Percentiles rank a stretch among this genome's conserved stretches.
Evolutionary conservation across 2,329 filamentous ascomycete species (phyloP).

Genomic region (Ceratocystis colombiana): DNA sequence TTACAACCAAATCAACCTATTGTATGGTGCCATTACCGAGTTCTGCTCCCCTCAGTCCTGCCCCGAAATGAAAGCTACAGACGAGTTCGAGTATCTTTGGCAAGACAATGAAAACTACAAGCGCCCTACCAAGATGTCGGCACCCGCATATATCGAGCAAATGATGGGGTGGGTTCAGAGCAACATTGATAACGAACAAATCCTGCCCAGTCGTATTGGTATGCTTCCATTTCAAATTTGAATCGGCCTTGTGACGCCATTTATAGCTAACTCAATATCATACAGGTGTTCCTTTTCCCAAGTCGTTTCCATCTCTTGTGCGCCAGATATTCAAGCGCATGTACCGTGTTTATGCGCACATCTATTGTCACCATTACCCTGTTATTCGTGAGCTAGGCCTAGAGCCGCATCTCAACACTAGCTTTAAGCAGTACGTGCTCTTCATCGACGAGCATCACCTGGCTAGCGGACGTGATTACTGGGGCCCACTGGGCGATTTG

Average conservation of each 20-base stretch:
- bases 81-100: slow-evolving; percentile 99
- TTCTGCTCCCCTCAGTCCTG: slow-evolving; percentile 97
- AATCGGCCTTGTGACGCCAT: slow-evolving; percentile 12
- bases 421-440: slow-evolving; percentile 98
- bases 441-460: slow-evolving; percentile 96
- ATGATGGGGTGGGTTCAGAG: slow-evolving; percentile 94
- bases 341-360: slow-evolving; percentile 97
- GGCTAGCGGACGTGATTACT: slow-evolving; percentile 91
- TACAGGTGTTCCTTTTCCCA: slow-evolving; percentile 81
- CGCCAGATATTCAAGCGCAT: slow-evolving; percentile 98
- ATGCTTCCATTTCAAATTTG: slow-evolving; percentile 28
- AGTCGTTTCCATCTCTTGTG: slow-evolving; percentile 77
- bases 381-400: slow-evolving; percentile 90
- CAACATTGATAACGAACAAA: slow-evolving; percentile 88
- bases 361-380: slow-evolving; percentile 99
- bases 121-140: slow-evolving; percentile 93
- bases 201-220: slow-evolving; percentile 92
- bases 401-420: slow-evolving; percentile 95
- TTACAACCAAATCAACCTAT: slow-evolving; percentile 98
- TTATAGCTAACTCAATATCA: slow-evolving; percentile 20
- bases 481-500: slow-evolving; percentile 86
- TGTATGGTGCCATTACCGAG: slow-evolving; percentile 97
- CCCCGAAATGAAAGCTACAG: slow-evolving; percentile 99
- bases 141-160: slow-evolving; percentile 94
- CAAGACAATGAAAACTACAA: slow-evolving; percentile 92